These are phyloP conservation scores for Kwoniella europaea DNA, from an alignment of 768 basidiomycete genomes.

Conservation along the genomic window DNA sequence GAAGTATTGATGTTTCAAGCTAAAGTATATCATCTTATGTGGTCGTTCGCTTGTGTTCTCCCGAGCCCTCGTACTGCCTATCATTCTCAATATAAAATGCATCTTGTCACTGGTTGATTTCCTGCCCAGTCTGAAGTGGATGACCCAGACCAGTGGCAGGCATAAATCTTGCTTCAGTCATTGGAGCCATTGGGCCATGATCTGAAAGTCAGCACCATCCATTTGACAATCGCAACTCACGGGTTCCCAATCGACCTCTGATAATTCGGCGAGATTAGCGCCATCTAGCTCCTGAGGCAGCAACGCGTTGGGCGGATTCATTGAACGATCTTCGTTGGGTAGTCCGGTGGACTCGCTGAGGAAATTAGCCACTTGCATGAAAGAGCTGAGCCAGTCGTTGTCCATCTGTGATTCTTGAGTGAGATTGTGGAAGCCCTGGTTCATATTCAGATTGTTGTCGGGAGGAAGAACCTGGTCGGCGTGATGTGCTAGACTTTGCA, in stretches of 20 bases:
- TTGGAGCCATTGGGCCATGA: constrained; percentile 5
- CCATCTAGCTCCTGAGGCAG: not conserved
- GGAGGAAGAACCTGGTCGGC: not conserved
- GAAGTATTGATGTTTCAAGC: no score
- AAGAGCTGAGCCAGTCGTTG: not conserved
- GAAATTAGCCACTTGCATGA: not conserved
- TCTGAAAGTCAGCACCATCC: not conserved
- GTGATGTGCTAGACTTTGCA: constrained; percentile 21
- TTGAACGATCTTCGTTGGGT: not conserved
- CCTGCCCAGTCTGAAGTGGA: no score
- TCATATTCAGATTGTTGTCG: not conserved
- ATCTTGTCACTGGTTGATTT: no score
- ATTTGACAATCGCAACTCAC: not conserved
- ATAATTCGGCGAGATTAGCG: constrained; percentile 2
- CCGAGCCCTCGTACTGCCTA: no score
- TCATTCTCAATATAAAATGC: no score
- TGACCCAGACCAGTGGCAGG: no score
- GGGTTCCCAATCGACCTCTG: constrained; percentile 8
- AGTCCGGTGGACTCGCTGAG: not conserved
- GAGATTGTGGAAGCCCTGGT: not conserved
- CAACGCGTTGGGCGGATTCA: not conserved
- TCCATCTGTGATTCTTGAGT: not conserved
- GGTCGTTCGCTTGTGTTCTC: no score
- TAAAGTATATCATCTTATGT: no score
- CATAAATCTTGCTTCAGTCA: not conserved